A percentile compares a stretch with the other conserved stretches of the same genome.
Evolutionary conservation across 768 basidiomycete species (phyloP).

Genomic region (Mycena kentingensis): DNA sequence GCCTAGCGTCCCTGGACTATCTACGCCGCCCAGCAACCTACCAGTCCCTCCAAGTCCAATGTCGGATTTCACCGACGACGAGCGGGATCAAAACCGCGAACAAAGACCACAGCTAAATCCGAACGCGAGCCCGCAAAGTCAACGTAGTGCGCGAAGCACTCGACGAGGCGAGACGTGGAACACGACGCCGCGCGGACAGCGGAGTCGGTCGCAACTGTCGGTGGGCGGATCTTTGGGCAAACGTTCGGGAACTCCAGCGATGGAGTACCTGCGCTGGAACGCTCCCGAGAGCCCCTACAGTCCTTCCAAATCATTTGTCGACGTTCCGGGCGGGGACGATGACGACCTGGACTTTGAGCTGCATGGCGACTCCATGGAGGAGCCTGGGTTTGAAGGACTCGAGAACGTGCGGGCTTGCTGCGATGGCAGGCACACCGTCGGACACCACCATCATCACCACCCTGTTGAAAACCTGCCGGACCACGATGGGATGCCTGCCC

Average conservation of each 20-base stretch:
- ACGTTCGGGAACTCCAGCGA: slow-evolving; percentile 87
- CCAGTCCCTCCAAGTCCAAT: slow-evolving; percentile 51
- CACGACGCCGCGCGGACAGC: slow-evolving; percentile 74
- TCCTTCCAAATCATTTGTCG: slow-evolving; percentile 69
- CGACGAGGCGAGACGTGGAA: slow-evolving; percentile 67
- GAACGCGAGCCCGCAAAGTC: slow-evolving; percentile 70
- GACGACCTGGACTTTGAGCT: slow-evolving; percentile 83
- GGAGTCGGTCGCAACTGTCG: slow-evolving; percentile 80
- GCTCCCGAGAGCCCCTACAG: slow-evolving; percentile 77
- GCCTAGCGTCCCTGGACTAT: slow-evolving; percentile 47
- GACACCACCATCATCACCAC: slow-evolving; percentile 44
- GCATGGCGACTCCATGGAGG: slow-evolving; percentile 70
- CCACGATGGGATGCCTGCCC: slow-evolving; percentile 34
- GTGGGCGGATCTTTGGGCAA: slow-evolving; percentile 76
- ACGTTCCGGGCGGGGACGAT: slow-evolving; percentile 49
- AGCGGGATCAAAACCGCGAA: slow-evolving; percentile 13
- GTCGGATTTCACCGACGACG: slow-evolving; percentile 55
- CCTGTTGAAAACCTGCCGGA: slow-evolving; percentile 35
- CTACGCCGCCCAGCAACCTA: slow-evolving; percentile 41
- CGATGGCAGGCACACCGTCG: slow-evolving; percentile 85
- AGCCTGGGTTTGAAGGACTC: slow-evolving; percentile 85
- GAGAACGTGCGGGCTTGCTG: slow-evolving; percentile 95
- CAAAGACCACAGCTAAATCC: slow-evolving; percentile 38
- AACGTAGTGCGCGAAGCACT: slow-evolving; percentile 65
- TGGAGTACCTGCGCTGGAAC: slow-evolving; percentile 85